Conservation (phyloP, 2,329 filamentous ascomycete species). For the Neophaeococcomyces aloes region DNA sequence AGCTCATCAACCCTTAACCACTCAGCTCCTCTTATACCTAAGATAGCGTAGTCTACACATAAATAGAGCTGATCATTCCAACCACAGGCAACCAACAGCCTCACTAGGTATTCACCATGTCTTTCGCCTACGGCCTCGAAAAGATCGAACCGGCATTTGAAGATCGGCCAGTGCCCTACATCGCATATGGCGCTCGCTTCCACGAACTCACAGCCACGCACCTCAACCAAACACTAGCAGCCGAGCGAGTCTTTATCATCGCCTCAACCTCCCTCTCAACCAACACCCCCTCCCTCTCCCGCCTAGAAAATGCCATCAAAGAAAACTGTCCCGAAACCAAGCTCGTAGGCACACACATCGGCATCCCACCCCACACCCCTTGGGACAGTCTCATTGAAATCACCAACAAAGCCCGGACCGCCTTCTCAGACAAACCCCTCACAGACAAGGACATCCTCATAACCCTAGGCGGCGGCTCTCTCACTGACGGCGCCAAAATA, state of each 20-base stretch:
- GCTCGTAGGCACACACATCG: conserved; percentile 38
- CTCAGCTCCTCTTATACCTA: too few relatives aligned
- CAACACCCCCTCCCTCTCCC: conserved; percentile 37
- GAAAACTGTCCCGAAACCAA: conserved; percentile 23
- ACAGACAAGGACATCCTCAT: conserved; percentile 39
- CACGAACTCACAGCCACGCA: conserved; percentile 37
- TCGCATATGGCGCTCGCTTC: conserved; percentile 42
- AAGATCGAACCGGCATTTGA: conserved; percentile 30
- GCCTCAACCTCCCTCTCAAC: conserved; percentile 40
- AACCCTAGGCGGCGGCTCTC: conserved; percentile 45
- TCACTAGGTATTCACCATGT: too few relatives aligned
- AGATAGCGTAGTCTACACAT: too few relatives aligned
- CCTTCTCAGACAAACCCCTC: conserved; percentile 8
- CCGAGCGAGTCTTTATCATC: conserved; percentile 41
- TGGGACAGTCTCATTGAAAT: conserved; percentile 44
- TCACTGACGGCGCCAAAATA: conserved; percentile 49
- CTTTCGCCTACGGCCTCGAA: conserved; percentile 17
- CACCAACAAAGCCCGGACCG: conserved; percentile 29
- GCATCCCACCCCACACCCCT: conserved; percentile 45
- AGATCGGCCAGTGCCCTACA: conserved; percentile 29
- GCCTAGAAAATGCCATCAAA: conserved; percentile 32
- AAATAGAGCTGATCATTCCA: too few relatives aligned
- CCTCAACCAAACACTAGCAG: conserved; percentile 34
- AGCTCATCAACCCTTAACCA: too few relatives aligned
- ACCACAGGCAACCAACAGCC: too few relatives aligned